Base-by-base conservation (phyloP, 2,329 filamentous ascomycete genomes). In the Cladophialophora yegresii region DNA sequence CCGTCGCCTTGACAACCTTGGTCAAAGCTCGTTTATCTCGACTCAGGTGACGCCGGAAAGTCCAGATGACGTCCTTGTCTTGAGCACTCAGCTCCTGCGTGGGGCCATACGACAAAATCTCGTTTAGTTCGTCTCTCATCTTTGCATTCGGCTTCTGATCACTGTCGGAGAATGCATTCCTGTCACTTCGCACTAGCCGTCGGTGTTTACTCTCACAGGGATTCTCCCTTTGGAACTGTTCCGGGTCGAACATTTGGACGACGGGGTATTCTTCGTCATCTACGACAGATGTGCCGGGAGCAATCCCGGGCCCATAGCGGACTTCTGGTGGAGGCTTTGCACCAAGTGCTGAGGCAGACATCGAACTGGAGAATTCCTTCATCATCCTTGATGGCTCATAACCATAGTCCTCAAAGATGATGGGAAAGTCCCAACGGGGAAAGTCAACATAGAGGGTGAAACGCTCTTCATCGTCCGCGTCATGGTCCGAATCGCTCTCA, bases 1-100 rank as follows among this genome's bases (percentile, higher is more conserved):
- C 93, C 45, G 97, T 93, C 0, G 93, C 97, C 76, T 98, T 99
- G 75, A 98, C 92, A 71, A 99, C 96, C 73, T 99, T 99, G 36
- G 93, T 99, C 63, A 98, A 82, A 2, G 93, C 90, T 72, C 89
- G 83, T 77, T 99, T 99, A 75, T 99, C 93, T 63, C 92, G 85
- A 0, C 93, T 95, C 23, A 99, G 79, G 75, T 97, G 93, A 76
- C 98, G 96, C 64, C 95, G 85, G 79, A 98, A 99, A 72, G 96
- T 95, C 96, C 96, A 99, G 22, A 99, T 87, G 58, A 97, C 83
- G 76, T 99, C 95, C 74, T 96, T 96, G 76, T 99, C 95, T 75
- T 97, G 93, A 0, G 92, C 86, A 1, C 87, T 92, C 26, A 99
- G 82, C 54, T 90, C 85, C 67, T 97, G 92, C 0, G 93, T 96